Evolutionary conservation across 345 rosid species (phyloP), one percentile per base, ranked within the genome.

Genomic region (Firmiana major): DNA sequence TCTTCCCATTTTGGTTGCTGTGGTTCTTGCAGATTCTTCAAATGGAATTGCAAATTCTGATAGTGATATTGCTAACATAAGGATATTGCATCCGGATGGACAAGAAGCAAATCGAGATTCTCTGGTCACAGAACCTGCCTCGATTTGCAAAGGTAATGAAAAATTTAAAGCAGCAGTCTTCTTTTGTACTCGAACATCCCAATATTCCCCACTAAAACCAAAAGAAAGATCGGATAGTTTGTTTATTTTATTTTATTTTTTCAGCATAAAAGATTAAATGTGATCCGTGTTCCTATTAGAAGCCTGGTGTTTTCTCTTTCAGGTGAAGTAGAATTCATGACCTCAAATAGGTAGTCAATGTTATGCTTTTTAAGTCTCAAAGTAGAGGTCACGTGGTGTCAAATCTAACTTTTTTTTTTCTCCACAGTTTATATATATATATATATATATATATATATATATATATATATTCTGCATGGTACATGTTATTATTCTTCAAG

Each of bases 1-100:
- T 21, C 15, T 72, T 73, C 5, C 28, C n/a, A n/a, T 53, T 31
- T 48, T 17, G 11, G 17, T 21, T 67, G 9, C 49, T 63, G 1
- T 60, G 11, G 12, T 53, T 73, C 21, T 62, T 80, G 68, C 64
- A 81, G 84, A 75, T 77, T 75, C 75, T 62, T 54, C 71, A 17
- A 55, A 6, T 24, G 64, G 10, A 55, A 65, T 1, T 9, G n/a
- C 53, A n/a, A 57, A 21, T 40, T 63, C 1, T 43, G 46, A n/a
- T 51, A n/a, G 24, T 77, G 31, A 21, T 55, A 10, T 17, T 1
- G 12, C 43, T 22, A 16, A 58, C n/a, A 66, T 67, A 16, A 45
- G n/a, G 22, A n/a, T 74, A 12, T 24, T 45, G 66, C 77, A 75
- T 28, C 12, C 16, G 1, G 49, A 40, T 19, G 11, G 57, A 21